Evolutionary conservation across 106 monocot genomes (phyloP), one percentile per base, ranked within the genome.

Genomic region (Cymbidium sinense): DNA sequence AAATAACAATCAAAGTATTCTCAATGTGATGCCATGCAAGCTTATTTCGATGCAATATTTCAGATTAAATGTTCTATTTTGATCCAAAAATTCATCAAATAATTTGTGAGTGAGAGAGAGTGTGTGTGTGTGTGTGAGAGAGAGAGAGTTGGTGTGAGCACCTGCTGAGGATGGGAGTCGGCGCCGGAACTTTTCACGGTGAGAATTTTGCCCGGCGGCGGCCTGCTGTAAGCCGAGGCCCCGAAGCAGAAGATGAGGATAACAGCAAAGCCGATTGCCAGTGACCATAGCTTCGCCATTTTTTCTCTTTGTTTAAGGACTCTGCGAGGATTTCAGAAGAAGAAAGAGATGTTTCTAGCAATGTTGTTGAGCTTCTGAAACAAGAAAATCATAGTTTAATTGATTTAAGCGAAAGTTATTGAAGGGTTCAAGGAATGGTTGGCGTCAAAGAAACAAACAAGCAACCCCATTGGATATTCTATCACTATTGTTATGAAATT

Each of bases 121-220:
- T 31, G 12, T 9, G 25, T 23, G 23, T n/a, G n/a, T n/a, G n/a
- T n/a, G 25, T 7, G 15, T 3, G 6, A 21, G 4, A 72, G 21
- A 41, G 41, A 41, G 8, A 41, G 9, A 0, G 41, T 6, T 9
- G 11, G 2, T 9, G 17, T 2, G 34, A 4, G 18, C 23, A 86
- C 89, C 83, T 90, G 90, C 30, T 94, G 88, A 7, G 91, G 88
- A 54, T 91, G 85, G 2, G 91, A 87, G 13, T 80, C 78, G 19
- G 82, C 36, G 69, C 79, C 74, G 69, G 28, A 33, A 28, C 47
- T 71, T 27, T 5, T 39, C 34, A 74, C 77, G 29, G 44, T 71
- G 74, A 87, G 36, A 55, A 85, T 72, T 79, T 36, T 80, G 29
- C 87, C 64, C 0, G 90, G 83, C 21, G 87, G 85, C 21, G 87